Base-by-base conservation (phyloP, 2,329 filamentous ascomycete species). In the Elsinoe fawcettii region DNA sequence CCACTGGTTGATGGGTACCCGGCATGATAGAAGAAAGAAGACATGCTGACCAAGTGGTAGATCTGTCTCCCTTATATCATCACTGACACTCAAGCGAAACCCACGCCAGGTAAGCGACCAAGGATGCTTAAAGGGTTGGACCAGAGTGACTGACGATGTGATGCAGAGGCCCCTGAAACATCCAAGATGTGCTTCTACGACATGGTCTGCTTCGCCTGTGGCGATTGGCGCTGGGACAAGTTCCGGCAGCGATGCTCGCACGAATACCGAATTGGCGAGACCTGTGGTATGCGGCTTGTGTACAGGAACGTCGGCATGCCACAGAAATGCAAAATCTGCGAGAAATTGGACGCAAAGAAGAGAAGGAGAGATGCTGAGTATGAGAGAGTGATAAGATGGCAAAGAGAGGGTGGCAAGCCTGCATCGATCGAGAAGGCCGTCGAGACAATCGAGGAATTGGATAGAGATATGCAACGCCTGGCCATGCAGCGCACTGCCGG, bases 181-280 rank as follows among this genome's bases (percentile, higher is more conserved):
- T 43, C 14, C 46, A 67, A 56, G 54, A 96, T 97, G 92, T 96
- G 92, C 77, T 96, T 93, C 79, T 97, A 91, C 78, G 90, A 96
- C 68, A 87, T 92, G 74, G 90, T 86, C 71, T 81, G 83, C 65
- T 96, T 88, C 81, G 73, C 73, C 58, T 97, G 92, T 75, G 87
- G 88, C 68, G 92, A 90, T 80, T 96, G 87, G 86, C 90, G 90
- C 73, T 97, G 91, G 91, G 88, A 89, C 63, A 87, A 86, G 75
- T 96, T 96, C 77, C 85, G 88, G 63, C 83, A 91, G 73, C 91
- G 95, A 71, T 97, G 92, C 80, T 86, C 87, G 73, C 90, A 90
- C 74, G 92, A 96, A 72, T 95, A 95, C 76, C 88, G 92, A 63
- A 96, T 88, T 64, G 92, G 92, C 67, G 92, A 97, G 78, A 96